Conservation (phyloP, 2,329 filamentous ascomycete species). For the Knufia fluminis region DNA sequence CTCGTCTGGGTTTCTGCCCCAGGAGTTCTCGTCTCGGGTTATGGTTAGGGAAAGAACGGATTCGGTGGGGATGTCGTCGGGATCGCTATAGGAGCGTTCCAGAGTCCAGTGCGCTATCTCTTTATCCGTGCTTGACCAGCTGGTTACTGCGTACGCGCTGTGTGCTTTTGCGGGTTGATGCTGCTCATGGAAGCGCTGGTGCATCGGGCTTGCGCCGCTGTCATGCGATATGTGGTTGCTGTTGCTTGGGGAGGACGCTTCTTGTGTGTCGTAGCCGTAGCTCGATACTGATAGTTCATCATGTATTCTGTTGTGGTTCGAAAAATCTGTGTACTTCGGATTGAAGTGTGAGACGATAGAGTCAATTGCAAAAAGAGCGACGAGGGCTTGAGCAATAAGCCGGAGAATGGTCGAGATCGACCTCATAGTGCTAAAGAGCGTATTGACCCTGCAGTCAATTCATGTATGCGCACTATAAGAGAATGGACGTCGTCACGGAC, state of each 20-base stretch:
- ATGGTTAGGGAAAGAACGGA: background rate
- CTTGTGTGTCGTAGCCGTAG: background rate
- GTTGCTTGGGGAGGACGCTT: background rate
- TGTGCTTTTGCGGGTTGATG: background rate
- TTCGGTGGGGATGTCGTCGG: background rate
- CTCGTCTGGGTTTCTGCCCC: slow-evolving; percentile 3
- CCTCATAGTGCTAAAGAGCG: background rate
- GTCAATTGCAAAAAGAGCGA: slow-evolving; percentile 1
- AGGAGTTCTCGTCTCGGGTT: slow-evolving; percentile 1
- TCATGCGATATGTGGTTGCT: background rate
- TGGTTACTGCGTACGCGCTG: background rate
- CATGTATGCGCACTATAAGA: background rate
- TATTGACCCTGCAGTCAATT: background rate
- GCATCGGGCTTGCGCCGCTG: background rate
- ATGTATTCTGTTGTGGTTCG: slow-evolving; percentile 1
- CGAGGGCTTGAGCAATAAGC: background rate
- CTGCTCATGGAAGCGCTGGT: background rate
- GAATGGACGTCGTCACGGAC: background rate
- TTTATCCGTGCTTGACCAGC: background rate
- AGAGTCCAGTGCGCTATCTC: slow-evolving; percentile 2
- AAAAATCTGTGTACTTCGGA: background rate
- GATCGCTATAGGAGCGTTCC: background rate
- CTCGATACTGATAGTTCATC: background rate
- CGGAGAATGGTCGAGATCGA: background rate
- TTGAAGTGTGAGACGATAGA: background rate